phyloP scores from a whole-genome alignment of 129 eudicot genomes.

The Centaurea solstitialis region DNA sequence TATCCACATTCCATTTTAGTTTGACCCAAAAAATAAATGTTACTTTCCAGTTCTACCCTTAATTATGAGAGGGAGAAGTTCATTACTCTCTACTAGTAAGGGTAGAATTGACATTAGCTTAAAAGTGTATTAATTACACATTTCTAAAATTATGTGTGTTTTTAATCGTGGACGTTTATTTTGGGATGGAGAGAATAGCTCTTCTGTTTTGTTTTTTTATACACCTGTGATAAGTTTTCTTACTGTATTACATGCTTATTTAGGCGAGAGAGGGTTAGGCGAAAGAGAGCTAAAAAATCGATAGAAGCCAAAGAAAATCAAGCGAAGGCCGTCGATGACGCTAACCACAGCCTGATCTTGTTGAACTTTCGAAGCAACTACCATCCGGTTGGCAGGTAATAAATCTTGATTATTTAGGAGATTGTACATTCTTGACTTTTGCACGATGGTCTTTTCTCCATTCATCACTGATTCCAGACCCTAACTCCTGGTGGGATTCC shows the following conservation, averaged over 20 bases:
- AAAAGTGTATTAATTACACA: not conserved
- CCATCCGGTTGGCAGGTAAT: constrained; percentile 96
- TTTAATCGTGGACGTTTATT: not conserved
- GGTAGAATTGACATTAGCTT: not conserved
- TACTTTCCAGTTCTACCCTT: not conserved
- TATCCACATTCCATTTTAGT: not conserved
- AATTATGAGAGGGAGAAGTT: not conserved
- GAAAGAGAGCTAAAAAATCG: constrained; percentile 63
- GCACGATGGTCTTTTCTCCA: not conserved
- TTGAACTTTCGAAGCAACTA: constrained; percentile 54
- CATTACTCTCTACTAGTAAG: not conserved
- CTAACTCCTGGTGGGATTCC: no score
- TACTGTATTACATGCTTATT: not conserved
- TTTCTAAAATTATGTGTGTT: not conserved
- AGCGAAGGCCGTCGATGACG: constrained; percentile 32
- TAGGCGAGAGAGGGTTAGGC: constrained; percentile 96
- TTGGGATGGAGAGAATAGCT: not conserved
- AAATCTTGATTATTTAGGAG: not conserved
- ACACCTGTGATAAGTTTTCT: not conserved
- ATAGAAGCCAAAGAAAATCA: constrained; percentile 42
- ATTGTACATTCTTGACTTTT: not conserved
- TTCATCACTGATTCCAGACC: no score
- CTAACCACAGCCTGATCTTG: constrained; percentile 62
- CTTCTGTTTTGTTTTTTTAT: not conserved
- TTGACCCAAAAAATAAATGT: not conserved